Evolutionary conservation across 176 grass and related monocot species (phyloP), one percentile per base, ranked within the genome.

Genomic region (Sorghum bicolor): DNA sequence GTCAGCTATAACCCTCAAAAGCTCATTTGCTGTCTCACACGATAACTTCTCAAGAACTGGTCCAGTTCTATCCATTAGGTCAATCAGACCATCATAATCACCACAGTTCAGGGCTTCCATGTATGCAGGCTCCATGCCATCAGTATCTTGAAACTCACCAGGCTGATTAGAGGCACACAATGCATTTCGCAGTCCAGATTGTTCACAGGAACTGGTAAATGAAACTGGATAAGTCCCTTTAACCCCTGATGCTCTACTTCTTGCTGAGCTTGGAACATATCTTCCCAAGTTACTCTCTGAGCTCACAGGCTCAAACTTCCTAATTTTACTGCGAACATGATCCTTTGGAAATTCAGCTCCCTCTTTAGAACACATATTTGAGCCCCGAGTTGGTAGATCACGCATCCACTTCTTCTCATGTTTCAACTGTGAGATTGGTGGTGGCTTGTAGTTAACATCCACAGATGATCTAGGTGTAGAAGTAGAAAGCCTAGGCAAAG

Each of bases 51-150:
- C 82, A 43, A 99, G 89, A 80, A 99, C 83, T 81, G 96, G 93
- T 65, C 96, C 91, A 72, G 96, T 99, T 90, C 84, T 90, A 74
- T 99, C 89, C 96, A 99, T 99, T 58, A 99, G 63, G 68, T 92
- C 80, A 82, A 94, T 80, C 17, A 99, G 64, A 67, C 87, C 85
- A 80, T 74, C 82, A 75, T 67, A 81, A 87, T 90, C 89, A 76
- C 86, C 83, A 72, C 76, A 88, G 80, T 78, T 86, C 20, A 99
- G 83, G 67, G 90, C 91, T 78, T 88, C 88, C 12, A 71, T 67
- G 53, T 96, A 99, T 68, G 91, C 91, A 85, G 93, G 83, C 80
- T 96, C 96, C 65, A 96, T 64, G 81, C 88, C 71, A 8, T 85
- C 93, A 47, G 62, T 28, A 76, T 15, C 82, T 68, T 87, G 83